phyloP scores from a whole-genome alignment of 495 filamentous ascomycete genomes.

The Talaromyces adpressus region DNA sequence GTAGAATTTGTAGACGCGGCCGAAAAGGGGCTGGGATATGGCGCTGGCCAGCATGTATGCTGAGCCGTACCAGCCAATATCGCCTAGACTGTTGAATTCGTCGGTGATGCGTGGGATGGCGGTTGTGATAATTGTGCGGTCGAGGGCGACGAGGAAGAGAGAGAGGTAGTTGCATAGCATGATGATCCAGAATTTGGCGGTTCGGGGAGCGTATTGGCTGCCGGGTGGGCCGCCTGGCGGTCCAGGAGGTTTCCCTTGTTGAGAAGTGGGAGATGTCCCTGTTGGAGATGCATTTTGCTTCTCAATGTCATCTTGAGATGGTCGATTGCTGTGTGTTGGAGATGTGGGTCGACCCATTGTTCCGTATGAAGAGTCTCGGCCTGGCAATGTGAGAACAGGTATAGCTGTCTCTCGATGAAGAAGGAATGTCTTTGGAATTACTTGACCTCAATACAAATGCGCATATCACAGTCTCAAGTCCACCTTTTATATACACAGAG shows the following conservation, averaged over 20 bases:
- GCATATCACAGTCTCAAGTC: not conserved
- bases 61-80: slow-evolving; percentile 50
- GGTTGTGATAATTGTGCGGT: slow-evolving; percentile 20
- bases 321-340: not conserved
- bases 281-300: not conserved
- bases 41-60: slow-evolving; percentile 43
- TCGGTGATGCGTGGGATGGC: slow-evolving; percentile 21
- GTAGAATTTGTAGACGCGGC: slow-evolving; percentile 41
- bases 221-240: not conserved
- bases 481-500: not conserved
- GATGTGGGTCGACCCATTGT: not conserved
- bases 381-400: not conserved
- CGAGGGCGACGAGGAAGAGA: slow-evolving; percentile 51
- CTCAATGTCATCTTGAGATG: not conserved
- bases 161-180: slow-evolving; percentile 30
- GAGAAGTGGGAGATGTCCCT: not conserved
- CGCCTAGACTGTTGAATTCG: slow-evolving; percentile 17
- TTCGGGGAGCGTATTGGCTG: not conserved
- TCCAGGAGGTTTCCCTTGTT: not conserved
- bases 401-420: not conserved
- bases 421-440: not conserved
- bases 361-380: not conserved
- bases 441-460: not conserved
- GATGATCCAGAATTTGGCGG: not conserved
- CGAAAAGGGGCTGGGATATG: slow-evolving; percentile 39